Evolutionary conservation across 2,329 filamentous ascomycete species (phyloP).

Genomic region (Phaeophleospora eucalypticola): DNA sequence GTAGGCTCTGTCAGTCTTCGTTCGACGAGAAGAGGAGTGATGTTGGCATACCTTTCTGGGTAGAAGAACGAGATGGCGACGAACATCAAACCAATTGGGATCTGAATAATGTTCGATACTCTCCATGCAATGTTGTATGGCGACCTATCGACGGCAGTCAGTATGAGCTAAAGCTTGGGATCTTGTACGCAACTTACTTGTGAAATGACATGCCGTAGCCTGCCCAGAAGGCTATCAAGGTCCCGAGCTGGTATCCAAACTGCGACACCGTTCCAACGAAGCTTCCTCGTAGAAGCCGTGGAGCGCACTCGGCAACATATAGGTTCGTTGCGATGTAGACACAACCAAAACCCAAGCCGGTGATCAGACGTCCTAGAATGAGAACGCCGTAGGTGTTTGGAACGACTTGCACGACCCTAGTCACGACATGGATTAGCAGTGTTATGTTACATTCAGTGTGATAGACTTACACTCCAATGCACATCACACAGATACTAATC

Average conservation of each 20-base stretch:
- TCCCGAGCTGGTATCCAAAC: constrained; percentile 44
- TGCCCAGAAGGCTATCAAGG: constrained; percentile 43
- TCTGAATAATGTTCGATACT: constrained; percentile 41
- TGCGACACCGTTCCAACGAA: constrained; percentile 42
- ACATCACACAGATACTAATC: constrained; percentile 39
- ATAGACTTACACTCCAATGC: constrained; percentile 38
- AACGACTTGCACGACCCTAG: constrained; percentile 36
- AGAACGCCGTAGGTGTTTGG: constrained; percentile 42
- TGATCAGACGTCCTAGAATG: constrained; percentile 39
- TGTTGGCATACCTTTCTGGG: constrained; percentile 31
- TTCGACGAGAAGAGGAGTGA: not conserved
- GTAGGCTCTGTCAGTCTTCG: not conserved
- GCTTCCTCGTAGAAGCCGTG: constrained; percentile 37
- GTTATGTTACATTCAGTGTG: not conserved
- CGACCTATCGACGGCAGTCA: too few species aligned
- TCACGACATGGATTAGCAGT: constrained; percentile 2
- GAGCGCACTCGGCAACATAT: constrained; percentile 42
- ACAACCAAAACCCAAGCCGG: constrained; percentile 41
- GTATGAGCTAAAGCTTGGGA: too few species aligned
- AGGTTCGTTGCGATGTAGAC: constrained; percentile 42
- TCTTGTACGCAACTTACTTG: too few species aligned
- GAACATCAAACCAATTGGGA: constrained; percentile 39
- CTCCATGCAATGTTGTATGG: constrained; percentile 44
- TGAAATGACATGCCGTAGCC: constrained; percentile 45
- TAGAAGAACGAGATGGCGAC: constrained; percentile 39